These are phyloP conservation scores for Lathyrus aphaca DNA, from an alignment of 306 rosid genomes.

Conservation along the genomic window DNA sequence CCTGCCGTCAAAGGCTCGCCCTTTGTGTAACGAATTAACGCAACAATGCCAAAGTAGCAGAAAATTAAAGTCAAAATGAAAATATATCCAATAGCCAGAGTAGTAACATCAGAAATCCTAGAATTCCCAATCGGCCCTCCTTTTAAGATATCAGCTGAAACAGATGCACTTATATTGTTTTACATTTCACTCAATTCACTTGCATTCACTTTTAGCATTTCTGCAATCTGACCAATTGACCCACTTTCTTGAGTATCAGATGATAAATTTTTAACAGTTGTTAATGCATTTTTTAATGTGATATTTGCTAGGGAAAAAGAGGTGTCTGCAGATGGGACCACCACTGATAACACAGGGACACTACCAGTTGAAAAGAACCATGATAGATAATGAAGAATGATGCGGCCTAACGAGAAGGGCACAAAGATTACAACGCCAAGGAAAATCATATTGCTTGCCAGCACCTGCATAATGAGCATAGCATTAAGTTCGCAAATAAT, in stretches of 20 bases:
- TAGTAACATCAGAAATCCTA: slow-evolving; percentile 89
- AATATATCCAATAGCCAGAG: slow-evolving; percentile 86
- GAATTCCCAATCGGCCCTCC: slow-evolving; percentile 71
- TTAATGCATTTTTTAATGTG: slow-evolving; percentile 83
- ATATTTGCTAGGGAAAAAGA: slow-evolving; percentile 87
- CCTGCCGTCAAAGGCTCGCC: slow-evolving; percentile 87
- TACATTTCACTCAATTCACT: slow-evolving; percentile 68
- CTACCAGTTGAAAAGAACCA: slow-evolving; percentile 68
- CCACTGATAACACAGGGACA: slow-evolving; percentile 69
- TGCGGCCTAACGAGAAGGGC: slow-evolving; percentile 90
- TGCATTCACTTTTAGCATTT: slow-evolving; percentile 69
- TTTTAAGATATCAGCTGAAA: slow-evolving; percentile 68
- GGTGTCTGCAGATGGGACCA: slow-evolving; percentile 71
- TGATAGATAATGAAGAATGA: slow-evolving; percentile 78
- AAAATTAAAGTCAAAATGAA: slow-evolving; percentile 75
- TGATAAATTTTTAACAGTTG: slow-evolving; percentile 73
- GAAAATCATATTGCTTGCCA: slow-evolving; percentile 99
- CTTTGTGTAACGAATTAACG: slow-evolving; percentile 66
- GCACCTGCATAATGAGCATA: slow-evolving; percentile 62
- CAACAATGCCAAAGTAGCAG: slow-evolving; percentile 79
- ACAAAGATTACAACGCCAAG: slow-evolving; percentile 92
- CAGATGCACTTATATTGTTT: slow-evolving; percentile 61
- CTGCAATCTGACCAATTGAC: slow-evolving; percentile 75
- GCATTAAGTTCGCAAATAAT: slow-evolving; percentile 28
- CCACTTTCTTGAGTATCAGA: slow-evolving; percentile 69